phyloP scores from a whole-genome alignment of 2,329 filamentous ascomycete species.

The Triangularia setosa region DNA sequence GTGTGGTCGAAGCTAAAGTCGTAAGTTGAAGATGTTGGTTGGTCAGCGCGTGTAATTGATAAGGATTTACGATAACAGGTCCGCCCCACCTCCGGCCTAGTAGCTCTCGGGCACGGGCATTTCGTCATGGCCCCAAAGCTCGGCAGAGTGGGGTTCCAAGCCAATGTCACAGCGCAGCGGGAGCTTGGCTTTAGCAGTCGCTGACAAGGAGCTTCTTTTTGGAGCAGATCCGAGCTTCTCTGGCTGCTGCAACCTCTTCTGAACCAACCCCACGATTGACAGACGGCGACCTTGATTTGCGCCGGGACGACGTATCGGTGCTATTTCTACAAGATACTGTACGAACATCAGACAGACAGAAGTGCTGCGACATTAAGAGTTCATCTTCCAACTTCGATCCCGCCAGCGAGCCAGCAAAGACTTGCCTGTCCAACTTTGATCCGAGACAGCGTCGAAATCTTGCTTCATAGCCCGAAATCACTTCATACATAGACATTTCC shows the following conservation, averaged over 20 bases:
- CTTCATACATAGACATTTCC: background rate
- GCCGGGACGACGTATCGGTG: background rate
- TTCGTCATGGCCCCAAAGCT: conserved; percentile 4
- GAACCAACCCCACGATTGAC: background rate
- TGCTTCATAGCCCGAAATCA: background rate
- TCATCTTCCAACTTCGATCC: no score
- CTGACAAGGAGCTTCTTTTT: background rate
- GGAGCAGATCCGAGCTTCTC: background rate
- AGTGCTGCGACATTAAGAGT: no score
- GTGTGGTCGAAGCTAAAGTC: no score
- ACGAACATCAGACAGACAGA: no score
- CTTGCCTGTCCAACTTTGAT: no score
- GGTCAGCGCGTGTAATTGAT: background rate
- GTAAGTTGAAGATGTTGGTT: background rate
- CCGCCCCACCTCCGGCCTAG: background rate
- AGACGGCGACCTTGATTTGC: background rate
- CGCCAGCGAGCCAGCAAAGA: no score
- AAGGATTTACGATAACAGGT: background rate
- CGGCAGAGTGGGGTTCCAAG: background rate
- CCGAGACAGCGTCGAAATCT: no score
- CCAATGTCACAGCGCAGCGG: background rate
- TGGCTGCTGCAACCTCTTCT: background rate
- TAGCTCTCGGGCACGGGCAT: background rate
- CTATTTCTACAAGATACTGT: background rate
- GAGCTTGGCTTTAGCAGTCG: background rate